Evolutionary conservation across 2,329 filamentous ascomycete genomes (phyloP).

Genomic region (Dendrostoma leiphaemia): DNA sequence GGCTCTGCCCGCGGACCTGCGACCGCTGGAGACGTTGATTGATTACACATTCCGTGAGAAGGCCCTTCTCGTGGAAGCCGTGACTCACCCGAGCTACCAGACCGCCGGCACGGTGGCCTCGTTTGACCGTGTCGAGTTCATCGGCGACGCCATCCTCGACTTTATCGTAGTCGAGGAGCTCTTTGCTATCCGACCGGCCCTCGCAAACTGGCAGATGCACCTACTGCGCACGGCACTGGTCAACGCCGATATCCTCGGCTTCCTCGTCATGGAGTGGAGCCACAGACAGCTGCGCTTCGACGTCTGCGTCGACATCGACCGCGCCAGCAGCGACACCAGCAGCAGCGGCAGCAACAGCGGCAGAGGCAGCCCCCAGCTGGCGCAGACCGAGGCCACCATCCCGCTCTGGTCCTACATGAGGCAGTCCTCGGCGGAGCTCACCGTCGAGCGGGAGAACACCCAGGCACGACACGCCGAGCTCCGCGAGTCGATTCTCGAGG

Average conservation of each 20-base stretch:
- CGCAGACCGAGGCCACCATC: conserved; percentile 18
- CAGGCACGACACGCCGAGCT: conserved; percentile 45
- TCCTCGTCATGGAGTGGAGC: conserved; percentile 63
- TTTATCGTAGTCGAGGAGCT: conserved; percentile 67
- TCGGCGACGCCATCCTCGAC: conserved; percentile 85
- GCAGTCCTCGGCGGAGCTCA: conserved; percentile 49
- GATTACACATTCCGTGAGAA: conserved; percentile 71
- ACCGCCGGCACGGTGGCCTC: conserved; percentile 44
- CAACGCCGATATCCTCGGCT: conserved; percentile 78
- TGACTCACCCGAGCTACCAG: conserved; percentile 70
- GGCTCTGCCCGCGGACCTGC: conserved; percentile 38
- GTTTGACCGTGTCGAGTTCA: conserved; percentile 78
- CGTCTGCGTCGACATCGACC: neutral
- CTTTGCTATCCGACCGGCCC: conserved; percentile 41
- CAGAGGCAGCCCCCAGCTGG: conserved; percentile 16
- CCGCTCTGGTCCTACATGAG: conserved; percentile 72
- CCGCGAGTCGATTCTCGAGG: conserved; percentile 45
- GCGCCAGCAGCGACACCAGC: neutral
- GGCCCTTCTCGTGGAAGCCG: conserved; percentile 69
- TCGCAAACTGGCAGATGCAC: conserved; percentile 65
- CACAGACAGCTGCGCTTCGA: conserved; percentile 31
- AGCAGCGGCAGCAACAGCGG: conserved; percentile 20
- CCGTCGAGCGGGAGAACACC: conserved; percentile 41
- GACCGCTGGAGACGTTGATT: conserved; percentile 61
- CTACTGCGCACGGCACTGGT: conserved; percentile 71